phyloP scores from a whole-genome alignment of 202 grass and related monocot species.

The Dendrocalamus latiflorus region DNA sequence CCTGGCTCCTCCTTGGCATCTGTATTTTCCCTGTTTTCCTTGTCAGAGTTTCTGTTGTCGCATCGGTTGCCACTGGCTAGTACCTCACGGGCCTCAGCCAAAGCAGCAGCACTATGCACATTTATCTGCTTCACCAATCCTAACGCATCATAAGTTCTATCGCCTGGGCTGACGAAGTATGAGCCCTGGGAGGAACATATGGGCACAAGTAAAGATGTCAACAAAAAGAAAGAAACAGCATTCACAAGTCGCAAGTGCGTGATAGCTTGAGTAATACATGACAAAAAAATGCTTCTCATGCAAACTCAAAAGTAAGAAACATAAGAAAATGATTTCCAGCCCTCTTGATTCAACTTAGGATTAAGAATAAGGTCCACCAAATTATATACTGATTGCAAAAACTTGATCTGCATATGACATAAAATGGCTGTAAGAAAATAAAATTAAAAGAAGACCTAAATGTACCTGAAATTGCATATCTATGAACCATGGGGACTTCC shows the following conservation, averaged over 20 bases:
- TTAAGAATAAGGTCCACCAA: neutral
- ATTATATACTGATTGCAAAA: neutral
- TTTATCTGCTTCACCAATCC: slow-evolving; percentile 68
- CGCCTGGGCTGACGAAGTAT: slow-evolving; percentile 69
- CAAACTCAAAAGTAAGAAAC: neutral
- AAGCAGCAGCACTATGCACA: slow-evolving; percentile 61
- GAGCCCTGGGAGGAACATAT: slow-evolving; percentile 50
- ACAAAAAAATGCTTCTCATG: neutral
- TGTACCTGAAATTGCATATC: slow-evolving; percentile 62
- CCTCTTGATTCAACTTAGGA: neutral
- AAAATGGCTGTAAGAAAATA: neutral
- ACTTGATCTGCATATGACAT: neutral
- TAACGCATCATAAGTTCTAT: slow-evolving; percentile 65
- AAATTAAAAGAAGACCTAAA: neutral
- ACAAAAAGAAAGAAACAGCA: slow-evolving; percentile 18
- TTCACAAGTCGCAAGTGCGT: neutral
- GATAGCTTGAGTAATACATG: neutral
- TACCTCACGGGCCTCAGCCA: slow-evolving; percentile 69
- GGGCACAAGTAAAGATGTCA: neutral
- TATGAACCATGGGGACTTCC: slow-evolving; percentile 95
- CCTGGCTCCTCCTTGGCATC: slow-evolving; percentile 31
- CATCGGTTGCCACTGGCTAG: slow-evolving; percentile 37
- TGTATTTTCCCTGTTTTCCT: slow-evolving; percentile 50
- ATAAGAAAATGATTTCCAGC: neutral
- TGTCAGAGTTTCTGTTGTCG: slow-evolving; percentile 13